Percentiles rank a stretch among this genome's conserved stretches.
phyloP scores from a whole-genome alignment of 495 filamentous ascomycete species.

The Tuber indicum region DNA sequence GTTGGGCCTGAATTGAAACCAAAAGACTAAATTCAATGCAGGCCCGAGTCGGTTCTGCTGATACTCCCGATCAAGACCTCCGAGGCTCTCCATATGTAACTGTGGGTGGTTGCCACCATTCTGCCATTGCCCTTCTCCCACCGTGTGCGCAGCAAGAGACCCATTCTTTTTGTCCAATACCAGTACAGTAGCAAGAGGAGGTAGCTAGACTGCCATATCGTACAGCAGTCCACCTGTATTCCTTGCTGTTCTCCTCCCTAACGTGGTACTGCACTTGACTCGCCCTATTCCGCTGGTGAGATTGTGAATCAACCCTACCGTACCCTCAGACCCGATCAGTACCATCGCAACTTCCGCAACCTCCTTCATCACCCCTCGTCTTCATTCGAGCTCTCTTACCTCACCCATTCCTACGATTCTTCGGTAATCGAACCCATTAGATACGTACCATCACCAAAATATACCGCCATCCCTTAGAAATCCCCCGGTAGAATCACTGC shows the following conservation, averaged over 20 bases:
- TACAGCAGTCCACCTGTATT: not conserved
- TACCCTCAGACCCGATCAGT: not conserved
- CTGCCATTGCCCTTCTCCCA: too few relatives aligned
- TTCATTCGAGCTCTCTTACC: not conserved
- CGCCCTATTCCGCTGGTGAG: not conserved
- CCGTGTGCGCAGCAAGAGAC: not conserved
- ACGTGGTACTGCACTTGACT: not conserved
- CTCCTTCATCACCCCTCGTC: not conserved
- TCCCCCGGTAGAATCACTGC: not conserved
- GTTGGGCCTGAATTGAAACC: not conserved
- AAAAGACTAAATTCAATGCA: not conserved
- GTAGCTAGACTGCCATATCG: not conserved
- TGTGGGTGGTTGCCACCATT: not conserved
- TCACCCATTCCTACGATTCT: not conserved
- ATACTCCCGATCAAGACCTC: not conserved
- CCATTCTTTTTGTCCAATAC: not conserved
- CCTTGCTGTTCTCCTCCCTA: not conserved
- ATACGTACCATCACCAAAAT: not conserved
- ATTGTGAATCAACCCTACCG: not conserved
- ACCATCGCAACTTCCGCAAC: not conserved
- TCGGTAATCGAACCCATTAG: not conserved
- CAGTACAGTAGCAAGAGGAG: not conserved
- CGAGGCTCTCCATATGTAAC: not conserved
- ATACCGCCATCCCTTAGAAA: not conserved
- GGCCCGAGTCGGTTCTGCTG: not conserved